These are phyloP conservation scores for Cryptosporidium canis DNA, from an alignment of 169 alveolate species.

Conservation along the genomic window DNA sequence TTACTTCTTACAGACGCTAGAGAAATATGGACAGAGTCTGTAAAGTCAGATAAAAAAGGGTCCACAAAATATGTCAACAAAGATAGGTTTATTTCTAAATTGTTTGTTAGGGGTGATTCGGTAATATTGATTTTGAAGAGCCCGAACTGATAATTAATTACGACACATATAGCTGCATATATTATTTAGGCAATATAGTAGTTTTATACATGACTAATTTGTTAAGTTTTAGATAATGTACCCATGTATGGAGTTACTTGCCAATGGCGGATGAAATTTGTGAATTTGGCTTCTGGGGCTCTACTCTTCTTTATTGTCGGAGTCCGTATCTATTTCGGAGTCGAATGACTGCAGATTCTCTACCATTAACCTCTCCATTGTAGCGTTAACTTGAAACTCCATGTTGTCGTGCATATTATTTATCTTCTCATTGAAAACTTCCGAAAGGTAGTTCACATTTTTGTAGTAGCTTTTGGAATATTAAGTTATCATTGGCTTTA, in stretches of 20 bases:
- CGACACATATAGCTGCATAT: background rate
- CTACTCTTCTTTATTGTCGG: background rate
- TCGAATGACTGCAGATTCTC: slow-evolving; percentile 7
- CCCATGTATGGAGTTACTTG: no score
- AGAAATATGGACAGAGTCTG: slow-evolving; percentile 97
- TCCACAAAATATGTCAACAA: slow-evolving; percentile 89
- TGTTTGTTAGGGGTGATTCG: slow-evolving; percentile 97
- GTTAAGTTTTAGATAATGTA: background rate
- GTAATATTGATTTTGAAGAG: slow-evolving; percentile 94
- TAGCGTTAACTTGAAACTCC: slow-evolving; percentile 60
- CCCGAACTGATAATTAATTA: slow-evolving; percentile 88
- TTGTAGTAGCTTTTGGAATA: slow-evolving; percentile 1
- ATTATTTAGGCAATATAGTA: background rate
- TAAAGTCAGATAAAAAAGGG: slow-evolving; percentile 88
- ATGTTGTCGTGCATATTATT: slow-evolving; percentile 10
- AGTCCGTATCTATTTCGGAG: background rate
- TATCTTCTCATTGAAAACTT: slow-evolving; percentile 16
- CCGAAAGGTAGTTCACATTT: slow-evolving; percentile 35
- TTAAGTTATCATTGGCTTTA: background rate
- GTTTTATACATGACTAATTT: background rate
- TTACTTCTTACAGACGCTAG: slow-evolving; percentile 95
- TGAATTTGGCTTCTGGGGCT: background rate
- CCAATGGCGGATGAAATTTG: no score
- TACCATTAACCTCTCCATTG: slow-evolving; percentile 24
- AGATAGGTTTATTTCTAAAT: slow-evolving; percentile 94